Evolutionary conservation across 352 stramenopile genomes (phyloP).

Genomic region (Phytophthora vignae): DNA sequence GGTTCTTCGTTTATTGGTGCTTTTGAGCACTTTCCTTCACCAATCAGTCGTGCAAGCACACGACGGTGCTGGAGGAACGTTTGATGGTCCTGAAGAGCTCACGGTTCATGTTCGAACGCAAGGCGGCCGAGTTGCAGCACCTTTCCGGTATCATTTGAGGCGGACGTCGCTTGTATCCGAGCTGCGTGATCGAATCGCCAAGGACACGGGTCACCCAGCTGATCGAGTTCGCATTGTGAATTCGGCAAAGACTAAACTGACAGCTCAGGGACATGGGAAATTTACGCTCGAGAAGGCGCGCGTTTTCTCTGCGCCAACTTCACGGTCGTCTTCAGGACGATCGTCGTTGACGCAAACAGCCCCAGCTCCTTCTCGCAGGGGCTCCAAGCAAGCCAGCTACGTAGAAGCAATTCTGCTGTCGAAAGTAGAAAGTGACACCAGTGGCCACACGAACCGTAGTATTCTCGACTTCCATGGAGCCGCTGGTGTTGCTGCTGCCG

Average conservation of each 20-base stretch:
- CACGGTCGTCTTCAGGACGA: constrained; percentile 27
- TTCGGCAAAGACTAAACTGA: constrained; percentile 75
- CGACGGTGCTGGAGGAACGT: constrained; percentile 23
- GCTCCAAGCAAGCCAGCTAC: constrained; percentile 46
- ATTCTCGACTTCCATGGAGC: constrained; percentile 51
- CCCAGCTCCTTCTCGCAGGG: constrained; percentile 28
- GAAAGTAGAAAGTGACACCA: constrained; percentile 74
- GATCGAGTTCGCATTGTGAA: constrained; percentile 77
- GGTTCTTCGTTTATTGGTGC: constrained; percentile 57
- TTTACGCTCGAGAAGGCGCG: constrained; percentile 76
- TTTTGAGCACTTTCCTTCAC: constrained; percentile 84
- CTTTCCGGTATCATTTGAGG: constrained; percentile 67
- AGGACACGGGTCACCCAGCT: constrained; percentile 68
- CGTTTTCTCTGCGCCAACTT: constrained; percentile 44
- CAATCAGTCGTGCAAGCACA: constrained; percentile 61
- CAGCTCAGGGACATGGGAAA: constrained; percentile 68
- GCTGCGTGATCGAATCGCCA: constrained; percentile 68
- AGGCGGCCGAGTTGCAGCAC: constrained; percentile 63
- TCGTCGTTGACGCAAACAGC: constrained; percentile 36
- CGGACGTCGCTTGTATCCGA: constrained; percentile 68
- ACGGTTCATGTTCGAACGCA: constrained; percentile 77
- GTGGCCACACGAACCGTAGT: constrained; percentile 55
- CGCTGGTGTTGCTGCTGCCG: constrained; percentile 33
- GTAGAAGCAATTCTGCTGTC: constrained; percentile 69
- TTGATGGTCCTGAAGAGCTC: constrained; percentile 63